Conservation (phyloP, 768 basidiomycete species). For the Naganishia friedmannii region DNA sequence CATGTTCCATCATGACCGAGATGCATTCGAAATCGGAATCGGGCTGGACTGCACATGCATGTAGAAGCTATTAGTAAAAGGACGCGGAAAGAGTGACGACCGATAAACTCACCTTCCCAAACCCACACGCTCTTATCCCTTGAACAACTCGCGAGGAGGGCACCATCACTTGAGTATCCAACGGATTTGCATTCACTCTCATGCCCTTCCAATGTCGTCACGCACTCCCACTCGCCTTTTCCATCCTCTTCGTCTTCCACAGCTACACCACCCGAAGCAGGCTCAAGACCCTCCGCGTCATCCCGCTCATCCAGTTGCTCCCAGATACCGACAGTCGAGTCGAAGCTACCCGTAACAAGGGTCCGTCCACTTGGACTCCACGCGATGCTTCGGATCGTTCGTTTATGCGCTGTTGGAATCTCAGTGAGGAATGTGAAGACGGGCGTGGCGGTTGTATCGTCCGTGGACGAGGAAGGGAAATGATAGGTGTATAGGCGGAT, state of each 20-base stretch:
- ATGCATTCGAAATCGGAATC: slow-evolving; percentile 93
- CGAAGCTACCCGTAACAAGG: slow-evolving; percentile 89
- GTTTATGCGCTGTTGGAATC: slow-evolving; percentile 78
- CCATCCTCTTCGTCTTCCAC: slow-evolving; percentile 63
- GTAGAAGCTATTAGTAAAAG: neutral
- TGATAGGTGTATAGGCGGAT: slow-evolving; percentile 77
- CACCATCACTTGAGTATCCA: slow-evolving; percentile 72
- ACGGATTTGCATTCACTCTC: slow-evolving; percentile 94
- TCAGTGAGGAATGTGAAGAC: slow-evolving; percentile 57
- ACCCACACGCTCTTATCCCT: slow-evolving; percentile 98
- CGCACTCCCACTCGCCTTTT: slow-evolving; percentile 81
- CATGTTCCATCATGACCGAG: slow-evolving; percentile 92
- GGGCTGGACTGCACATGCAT: slow-evolving; percentile 67
- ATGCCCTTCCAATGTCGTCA: slow-evolving; percentile 83
- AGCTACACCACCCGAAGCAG: slow-evolving; percentile 31
- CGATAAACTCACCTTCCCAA: slow-evolving; percentile 74
- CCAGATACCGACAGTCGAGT: slow-evolving; percentile 88
- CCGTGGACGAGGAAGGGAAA: slow-evolving; percentile 39
- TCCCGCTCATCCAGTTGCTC: slow-evolving; percentile 59
- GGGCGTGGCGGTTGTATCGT: slow-evolving; percentile 33
- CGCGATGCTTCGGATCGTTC: slow-evolving; percentile 78
- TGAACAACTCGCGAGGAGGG: slow-evolving; percentile 85
- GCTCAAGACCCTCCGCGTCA: slow-evolving; percentile 39
- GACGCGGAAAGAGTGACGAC: neutral
- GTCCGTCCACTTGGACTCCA: slow-evolving; percentile 86